phyloP scores from a whole-genome alignment of 257 asterid species.

The Fraxinus cuspidata region DNA sequence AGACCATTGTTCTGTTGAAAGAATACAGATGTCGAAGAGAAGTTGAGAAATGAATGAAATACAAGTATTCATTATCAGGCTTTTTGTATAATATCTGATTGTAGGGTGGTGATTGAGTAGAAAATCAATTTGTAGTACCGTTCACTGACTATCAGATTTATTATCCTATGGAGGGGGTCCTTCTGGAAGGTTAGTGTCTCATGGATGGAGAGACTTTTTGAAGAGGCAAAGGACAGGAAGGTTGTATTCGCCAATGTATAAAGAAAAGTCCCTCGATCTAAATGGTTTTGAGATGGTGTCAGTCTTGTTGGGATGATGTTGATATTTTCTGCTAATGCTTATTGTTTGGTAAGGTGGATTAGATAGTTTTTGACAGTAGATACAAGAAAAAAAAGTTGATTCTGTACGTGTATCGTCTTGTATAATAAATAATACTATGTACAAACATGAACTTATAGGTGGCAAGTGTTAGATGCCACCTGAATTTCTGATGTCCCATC shows the following conservation, averaged over 20 bases:
- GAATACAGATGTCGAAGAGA: not conserved
- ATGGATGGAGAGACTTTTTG: too few relatives aligned
- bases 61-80: not conserved
- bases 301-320: not conserved
- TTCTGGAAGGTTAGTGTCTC: too few relatives aligned
- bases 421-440: not conserved
- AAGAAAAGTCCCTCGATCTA: not conserved
- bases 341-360: too few relatives aligned
- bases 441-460: not conserved
- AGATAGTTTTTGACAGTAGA: too few relatives aligned
- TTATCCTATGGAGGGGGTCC: not conserved
- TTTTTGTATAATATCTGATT: too few relatives aligned
- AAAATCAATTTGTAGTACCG: too few relatives aligned
- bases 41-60: not conserved
- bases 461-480: not conserved
- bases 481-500: not conserved
- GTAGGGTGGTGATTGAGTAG: too few relatives aligned
- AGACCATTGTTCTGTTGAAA: not conserved
- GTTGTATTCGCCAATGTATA: not conserved
- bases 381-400: not conserved
- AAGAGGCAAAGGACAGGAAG: not conserved
- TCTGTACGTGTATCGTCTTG: not conserved
- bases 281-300: not conserved
- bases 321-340: not conserved
- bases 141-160: too few relatives aligned